A percentile compares a stretch with the other conserved stretches of the same genome.
Evolutionary conservation across 176 grass and related monocot genomes (phyloP).

Genomic region (Triticum timopheevii): DNA sequence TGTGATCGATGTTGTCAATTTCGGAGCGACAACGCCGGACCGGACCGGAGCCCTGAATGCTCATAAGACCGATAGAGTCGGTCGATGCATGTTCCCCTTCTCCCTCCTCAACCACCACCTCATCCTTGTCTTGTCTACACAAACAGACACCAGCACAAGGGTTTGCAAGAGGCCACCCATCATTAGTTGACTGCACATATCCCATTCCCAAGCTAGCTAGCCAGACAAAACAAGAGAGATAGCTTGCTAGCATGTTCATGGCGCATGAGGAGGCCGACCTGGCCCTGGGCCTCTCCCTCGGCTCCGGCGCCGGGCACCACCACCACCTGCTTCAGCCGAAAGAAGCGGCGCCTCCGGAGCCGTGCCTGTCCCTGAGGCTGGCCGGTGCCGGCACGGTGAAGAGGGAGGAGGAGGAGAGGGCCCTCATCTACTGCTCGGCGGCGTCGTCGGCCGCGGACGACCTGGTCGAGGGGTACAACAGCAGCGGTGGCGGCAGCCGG

Average conservation of each 20-base stretch:
- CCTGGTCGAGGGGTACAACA: slow-evolving; percentile 53
- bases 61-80: too few species aligned
- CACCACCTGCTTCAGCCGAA: neutral
- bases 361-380: slow-evolving; percentile 59
- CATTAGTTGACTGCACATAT: neutral
- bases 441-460: slow-evolving; percentile 26
- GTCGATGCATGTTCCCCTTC: too few species aligned
- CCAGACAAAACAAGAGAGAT: neutral
- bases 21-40: too few species aligned
- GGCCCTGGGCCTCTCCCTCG: slow-evolving; percentile 59
- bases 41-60: too few species aligned
- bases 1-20: too few species aligned
- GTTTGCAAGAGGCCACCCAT: neutral
- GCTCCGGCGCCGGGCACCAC: neutral
- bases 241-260: slow-evolving; percentile 1
- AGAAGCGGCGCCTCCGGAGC: neutral
- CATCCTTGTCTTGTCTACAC: too few species aligned
- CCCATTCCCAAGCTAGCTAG: neutral
- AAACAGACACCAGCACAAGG: neutral
- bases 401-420: slow-evolving; percentile 47
- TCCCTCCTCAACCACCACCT: too few species aligned
- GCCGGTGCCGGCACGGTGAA: slow-evolving; percentile 16
- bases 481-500: neutral
- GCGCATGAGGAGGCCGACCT: slow-evolving; percentile 49
- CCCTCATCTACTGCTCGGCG: slow-evolving; percentile 36